A percentile compares a stretch with the other conserved stretches of the same genome.
phyloP scores from a whole-genome alignment of 2,329 filamentous ascomycete species.

The Epichloe elymi region DNA sequence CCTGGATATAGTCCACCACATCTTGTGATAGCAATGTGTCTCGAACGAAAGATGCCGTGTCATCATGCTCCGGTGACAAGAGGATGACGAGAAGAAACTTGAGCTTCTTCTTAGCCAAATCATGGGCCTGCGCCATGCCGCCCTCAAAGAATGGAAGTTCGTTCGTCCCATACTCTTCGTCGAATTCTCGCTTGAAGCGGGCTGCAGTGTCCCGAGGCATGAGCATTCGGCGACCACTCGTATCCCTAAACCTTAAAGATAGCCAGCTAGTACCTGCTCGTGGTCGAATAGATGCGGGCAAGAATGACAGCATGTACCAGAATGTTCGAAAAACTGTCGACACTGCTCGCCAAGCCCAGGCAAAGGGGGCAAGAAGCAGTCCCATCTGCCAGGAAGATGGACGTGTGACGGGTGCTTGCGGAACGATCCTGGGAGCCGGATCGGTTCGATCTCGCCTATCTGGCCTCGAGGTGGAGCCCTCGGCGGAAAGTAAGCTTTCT shows the following conservation, averaged over 20 bases:
- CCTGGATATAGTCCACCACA: conserved; percentile 59
- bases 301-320: conserved; percentile 65
- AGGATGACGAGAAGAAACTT: conserved; percentile 86
- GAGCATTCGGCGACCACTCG: conserved; percentile 59
- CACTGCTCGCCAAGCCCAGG: conserved; percentile 59
- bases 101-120: conserved; percentile 77
- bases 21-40: conserved; percentile 70
- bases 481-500: conserved; percentile 35
- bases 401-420: conserved; percentile 55
- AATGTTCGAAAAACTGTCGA: conserved; percentile 59
- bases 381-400: conserved; percentile 64
- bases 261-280: conserved; percentile 41
- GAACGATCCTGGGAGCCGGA: conserved; percentile 74
- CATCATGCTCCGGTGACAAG: conserved; percentile 86
- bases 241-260: conserved; percentile 40
- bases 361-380: conserved; percentile 70
- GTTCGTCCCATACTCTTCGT: conserved; percentile 74
- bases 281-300: conserved; percentile 53
- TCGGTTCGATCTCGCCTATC: conserved; percentile 30
- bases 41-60: conserved; percentile 67
- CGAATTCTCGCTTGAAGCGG: conserved; percentile 83
- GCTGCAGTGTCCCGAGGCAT: conserved; percentile 79
- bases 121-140: conserved; percentile 83
- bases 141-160: conserved; percentile 70
- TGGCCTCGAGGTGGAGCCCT: conserved; percentile 11